phyloP scores from a whole-genome alignment of 805 yeast genomes.

The Clavispora santaluciae region DNA sequence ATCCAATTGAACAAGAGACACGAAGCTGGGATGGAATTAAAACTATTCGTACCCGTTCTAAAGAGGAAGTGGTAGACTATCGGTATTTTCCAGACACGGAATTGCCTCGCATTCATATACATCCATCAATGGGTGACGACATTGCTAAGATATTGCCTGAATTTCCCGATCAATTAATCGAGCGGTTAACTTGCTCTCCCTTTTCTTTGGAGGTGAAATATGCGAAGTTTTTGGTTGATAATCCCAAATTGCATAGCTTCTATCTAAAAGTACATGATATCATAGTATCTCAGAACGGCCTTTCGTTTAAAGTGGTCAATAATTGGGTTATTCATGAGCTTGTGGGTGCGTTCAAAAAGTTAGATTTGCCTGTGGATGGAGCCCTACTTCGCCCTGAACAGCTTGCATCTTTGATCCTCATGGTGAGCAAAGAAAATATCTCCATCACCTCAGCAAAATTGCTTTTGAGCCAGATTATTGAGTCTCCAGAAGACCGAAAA shows the following conservation, averaged over 20 bases:
- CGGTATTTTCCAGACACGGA: slow-evolving; percentile 95
- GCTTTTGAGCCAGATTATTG: slow-evolving; percentile 57
- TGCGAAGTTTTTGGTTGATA: slow-evolving; percentile 62
- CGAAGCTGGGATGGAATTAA: slow-evolving; percentile 85
- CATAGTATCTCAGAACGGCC: slow-evolving; percentile 15
- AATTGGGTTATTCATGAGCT: slow-evolving; percentile 85
- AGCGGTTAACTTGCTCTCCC: slow-evolving; percentile 42
- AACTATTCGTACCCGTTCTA: slow-evolving; percentile 65
- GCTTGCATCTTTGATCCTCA: slow-evolving; percentile 51
- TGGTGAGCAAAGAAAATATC: slow-evolving; percentile 45
- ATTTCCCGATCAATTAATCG: slow-evolving; percentile 57
- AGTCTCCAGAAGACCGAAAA: slow-evolving; percentile 33
- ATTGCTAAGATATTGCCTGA: slow-evolving; percentile 45
- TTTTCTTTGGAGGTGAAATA: slow-evolving; percentile 63
- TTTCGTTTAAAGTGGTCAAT: slow-evolving; percentile 41
- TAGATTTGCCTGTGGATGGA: slow-evolving; percentile 32
- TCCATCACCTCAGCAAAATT: slow-evolving; percentile 66
- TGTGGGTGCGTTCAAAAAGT: slow-evolving; percentile 61
- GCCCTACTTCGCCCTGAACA: slow-evolving; percentile 29
- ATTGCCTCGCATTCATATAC: slow-evolving; percentile 54
- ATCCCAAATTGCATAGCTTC: slow-evolving; percentile 45
- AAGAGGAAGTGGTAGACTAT: slow-evolving; percentile 82
- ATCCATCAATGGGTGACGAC: slow-evolving; percentile 36
- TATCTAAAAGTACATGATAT: slow-evolving; percentile 41
- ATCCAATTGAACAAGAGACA: slow-evolving; percentile 52